Evolutionary conservation across 345 rosid species (phyloP).

Genomic region (Ricinus communis): DNA sequence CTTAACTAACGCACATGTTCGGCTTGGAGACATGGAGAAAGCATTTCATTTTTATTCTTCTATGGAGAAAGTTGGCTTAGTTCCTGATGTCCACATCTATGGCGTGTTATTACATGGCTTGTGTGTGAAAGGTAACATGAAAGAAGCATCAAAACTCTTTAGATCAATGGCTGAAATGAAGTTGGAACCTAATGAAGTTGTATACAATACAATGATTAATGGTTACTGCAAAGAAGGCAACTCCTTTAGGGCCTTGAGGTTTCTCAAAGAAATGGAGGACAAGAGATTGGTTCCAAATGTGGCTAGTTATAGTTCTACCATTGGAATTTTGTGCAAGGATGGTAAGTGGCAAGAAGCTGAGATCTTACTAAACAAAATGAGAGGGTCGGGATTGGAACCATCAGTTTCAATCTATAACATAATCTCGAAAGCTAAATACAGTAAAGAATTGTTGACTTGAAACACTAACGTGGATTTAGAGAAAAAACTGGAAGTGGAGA

Average conservation of each 20-base stretch:
- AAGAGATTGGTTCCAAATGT: conserved; percentile 55
- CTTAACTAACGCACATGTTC: conserved; percentile 49
- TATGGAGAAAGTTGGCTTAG: conserved; percentile 57
- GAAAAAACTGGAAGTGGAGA: background rate
- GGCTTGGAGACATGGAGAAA: conserved; percentile 51
- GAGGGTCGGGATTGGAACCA: conserved; percentile 44
- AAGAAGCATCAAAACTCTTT: conserved; percentile 56
- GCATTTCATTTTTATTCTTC: conserved; percentile 49
- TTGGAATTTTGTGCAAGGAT: conserved; percentile 63
- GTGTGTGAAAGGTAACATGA: conserved; percentile 72
- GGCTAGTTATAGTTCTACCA: conserved; percentile 56
- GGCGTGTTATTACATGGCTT: conserved; percentile 68
- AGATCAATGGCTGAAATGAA: conserved; percentile 46
- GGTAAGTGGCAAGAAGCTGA: conserved; percentile 64
- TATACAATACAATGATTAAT: conserved; percentile 64
- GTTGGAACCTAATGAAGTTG: conserved; percentile 60
- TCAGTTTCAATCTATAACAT: conserved; percentile 40
- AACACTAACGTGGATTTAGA: background rate
- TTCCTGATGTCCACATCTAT: conserved; percentile 59
- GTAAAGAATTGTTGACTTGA: conserved; percentile 1
- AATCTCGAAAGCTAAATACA: conserved; percentile 43
- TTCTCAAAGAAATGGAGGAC: conserved; percentile 60
- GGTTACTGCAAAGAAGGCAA: conserved; percentile 77
- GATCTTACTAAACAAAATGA: conserved; percentile 53
- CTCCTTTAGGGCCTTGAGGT: conserved; percentile 60